phyloP scores from a whole-genome alignment of 2,329 filamentous ascomycete genomes.

The Colletotrichum karsti region DNA sequence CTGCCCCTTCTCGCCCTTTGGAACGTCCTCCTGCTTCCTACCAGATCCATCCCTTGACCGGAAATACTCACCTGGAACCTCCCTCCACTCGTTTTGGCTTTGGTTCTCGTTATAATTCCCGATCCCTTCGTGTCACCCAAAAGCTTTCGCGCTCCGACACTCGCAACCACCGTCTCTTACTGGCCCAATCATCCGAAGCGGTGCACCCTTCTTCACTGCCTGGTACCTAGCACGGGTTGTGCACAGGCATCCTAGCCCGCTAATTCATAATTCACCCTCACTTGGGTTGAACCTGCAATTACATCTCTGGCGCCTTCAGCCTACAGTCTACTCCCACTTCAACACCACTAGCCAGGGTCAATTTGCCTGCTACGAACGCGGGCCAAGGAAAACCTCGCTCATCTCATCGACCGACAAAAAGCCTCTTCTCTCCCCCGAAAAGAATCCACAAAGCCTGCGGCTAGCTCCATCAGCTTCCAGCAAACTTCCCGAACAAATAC shows the following conservation, averaged over 20 bases:
- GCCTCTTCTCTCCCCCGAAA: background rate
- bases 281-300: conserved; percentile 21
- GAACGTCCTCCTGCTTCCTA: conserved; percentile 9
- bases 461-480: background rate
- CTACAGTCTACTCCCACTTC: background rate
- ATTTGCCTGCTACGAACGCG: conserved; percentile 5
- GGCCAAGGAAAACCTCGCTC: background rate
- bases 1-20: background rate
- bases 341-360: background rate
- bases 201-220: background rate
- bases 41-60: conserved; percentile 20
- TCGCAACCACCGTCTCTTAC: background rate
- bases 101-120: conserved; percentile 1
- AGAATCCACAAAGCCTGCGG: background rate
- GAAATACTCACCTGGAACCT: background rate
- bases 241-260: conserved; percentile 20
- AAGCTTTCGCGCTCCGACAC: conserved; percentile 10
- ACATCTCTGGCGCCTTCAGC: conserved; percentile 2
- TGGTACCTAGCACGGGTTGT: background rate
- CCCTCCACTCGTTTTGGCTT: conserved; percentile 22
- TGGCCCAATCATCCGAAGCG: conserved; percentile 18
- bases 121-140: background rate
- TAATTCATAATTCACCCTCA: conserved; percentile 13
- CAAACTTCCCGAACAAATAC: conserved; percentile 24
- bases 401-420: background rate